phyloP scores from a whole-genome alignment of 2,329 filamentous ascomycete genomes.

The Hymenoscyphus fructigenus region DNA sequence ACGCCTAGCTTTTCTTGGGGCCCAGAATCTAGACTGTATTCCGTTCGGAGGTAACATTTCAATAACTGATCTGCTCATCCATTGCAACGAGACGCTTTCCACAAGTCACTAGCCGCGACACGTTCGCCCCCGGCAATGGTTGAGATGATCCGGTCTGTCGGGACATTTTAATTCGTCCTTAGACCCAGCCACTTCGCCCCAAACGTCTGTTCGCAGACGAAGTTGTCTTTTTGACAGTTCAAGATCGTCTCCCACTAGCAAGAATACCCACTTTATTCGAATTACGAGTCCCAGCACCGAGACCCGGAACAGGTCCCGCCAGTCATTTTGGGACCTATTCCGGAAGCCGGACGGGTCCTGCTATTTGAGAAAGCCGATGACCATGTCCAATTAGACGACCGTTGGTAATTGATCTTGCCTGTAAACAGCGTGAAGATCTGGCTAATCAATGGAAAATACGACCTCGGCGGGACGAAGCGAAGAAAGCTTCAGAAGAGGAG shows the following conservation, averaged over 20 bases:
- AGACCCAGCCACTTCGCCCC: background rate
- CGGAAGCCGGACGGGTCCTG: background rate
- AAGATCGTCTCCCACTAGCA: background rate
- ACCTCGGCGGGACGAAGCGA: conserved; percentile 8
- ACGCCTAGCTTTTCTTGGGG: background rate
- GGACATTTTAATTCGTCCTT: background rate
- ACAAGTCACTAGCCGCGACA: background rate
- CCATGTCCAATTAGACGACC: background rate
- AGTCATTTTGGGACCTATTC: conserved; percentile 11
- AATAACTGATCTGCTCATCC: background rate
- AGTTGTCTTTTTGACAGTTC: background rate
- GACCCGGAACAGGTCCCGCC: background rate
- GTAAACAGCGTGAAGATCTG: background rate
- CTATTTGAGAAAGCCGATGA: background rate
- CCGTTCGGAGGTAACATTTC: background rate
- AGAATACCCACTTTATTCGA: background rate
- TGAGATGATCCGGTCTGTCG: conserved; percentile 7
- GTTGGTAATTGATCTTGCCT: conserved; percentile 1
- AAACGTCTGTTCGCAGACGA: conserved; percentile 1
- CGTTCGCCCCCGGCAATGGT: background rate
- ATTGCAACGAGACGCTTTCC: background rate
- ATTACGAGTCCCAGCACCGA: background rate
- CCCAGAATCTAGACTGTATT: background rate
- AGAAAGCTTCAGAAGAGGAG: background rate
- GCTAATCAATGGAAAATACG: conserved; percentile 7